Evolutionary conservation across 768 basidiomycete species (phyloP).

Genomic region (Tricholoma furcatifolium): DNA sequence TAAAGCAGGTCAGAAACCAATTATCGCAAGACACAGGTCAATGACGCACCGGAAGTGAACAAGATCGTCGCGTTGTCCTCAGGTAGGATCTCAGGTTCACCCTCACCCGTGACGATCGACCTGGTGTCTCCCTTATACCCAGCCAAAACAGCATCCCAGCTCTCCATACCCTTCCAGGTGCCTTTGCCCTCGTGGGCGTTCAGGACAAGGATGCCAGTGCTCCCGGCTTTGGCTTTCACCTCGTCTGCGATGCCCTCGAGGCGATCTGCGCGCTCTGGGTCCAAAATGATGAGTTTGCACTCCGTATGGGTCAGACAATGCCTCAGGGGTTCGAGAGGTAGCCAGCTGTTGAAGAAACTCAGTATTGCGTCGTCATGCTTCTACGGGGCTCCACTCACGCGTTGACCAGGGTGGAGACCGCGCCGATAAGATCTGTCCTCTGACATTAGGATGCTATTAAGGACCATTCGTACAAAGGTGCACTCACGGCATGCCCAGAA

Average conservation of each 20-base stretch:
- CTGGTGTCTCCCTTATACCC: conserved; percentile 29
- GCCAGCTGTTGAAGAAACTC: conserved; percentile 27
- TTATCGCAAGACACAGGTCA: too few relatives aligned
- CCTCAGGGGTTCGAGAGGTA: conserved; percentile 38
- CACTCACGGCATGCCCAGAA: conserved; percentile 50
- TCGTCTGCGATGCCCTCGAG: conserved; percentile 27
- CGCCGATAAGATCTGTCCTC: conserved; percentile 42
- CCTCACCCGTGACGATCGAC: conserved; percentile 23
- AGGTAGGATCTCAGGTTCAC: conserved; percentile 32
- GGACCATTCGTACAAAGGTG: background rate
- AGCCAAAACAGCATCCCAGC: conserved; percentile 34
- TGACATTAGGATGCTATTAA: background rate
- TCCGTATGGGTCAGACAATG: conserved; percentile 45
- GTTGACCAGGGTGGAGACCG: conserved; percentile 45
- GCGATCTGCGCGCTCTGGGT: conserved; percentile 42
- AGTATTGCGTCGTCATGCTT: background rate
- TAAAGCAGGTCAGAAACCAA: conserved; percentile 7
- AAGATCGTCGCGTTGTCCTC: conserved; percentile 52
- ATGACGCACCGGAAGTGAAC: conserved; percentile 46
- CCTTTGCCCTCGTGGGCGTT: conserved; percentile 36
- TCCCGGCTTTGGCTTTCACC: conserved; percentile 28
- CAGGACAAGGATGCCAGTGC: conserved; percentile 38
- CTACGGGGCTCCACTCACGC: conserved; percentile 29
- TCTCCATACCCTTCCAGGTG: conserved; percentile 39
- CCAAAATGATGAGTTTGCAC: conserved; percentile 43